Conservation (phyloP, 2,329 filamentous ascomycete species). For the Teratosphaeria zuluensis region DNA sequence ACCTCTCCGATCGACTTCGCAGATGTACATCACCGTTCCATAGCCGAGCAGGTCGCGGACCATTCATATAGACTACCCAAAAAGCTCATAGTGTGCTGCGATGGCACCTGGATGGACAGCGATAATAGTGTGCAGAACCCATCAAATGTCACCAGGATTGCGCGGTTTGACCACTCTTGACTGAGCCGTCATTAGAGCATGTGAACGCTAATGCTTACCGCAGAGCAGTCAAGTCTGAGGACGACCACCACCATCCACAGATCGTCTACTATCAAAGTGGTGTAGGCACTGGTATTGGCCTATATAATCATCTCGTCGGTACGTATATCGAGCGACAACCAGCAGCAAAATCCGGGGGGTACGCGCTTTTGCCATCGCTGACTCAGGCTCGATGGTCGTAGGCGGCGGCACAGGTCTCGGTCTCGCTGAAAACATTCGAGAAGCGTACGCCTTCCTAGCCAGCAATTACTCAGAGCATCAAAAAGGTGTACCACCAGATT, state of each 20-base stretch:
- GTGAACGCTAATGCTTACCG: neutral
- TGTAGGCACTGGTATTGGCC: slow-evolving; percentile 25
- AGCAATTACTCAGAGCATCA: slow-evolving; percentile 43
- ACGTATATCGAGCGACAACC: neutral
- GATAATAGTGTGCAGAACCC: slow-evolving; percentile 26
- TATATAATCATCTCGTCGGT: slow-evolving; percentile 21
- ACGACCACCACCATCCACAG: slow-evolving; percentile 26
- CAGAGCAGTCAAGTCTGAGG: slow-evolving; percentile 24
- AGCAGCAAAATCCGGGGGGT: neutral
- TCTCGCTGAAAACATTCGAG: slow-evolving; percentile 42
- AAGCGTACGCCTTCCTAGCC: slow-evolving; percentile 54
- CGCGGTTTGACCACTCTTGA: slow-evolving; percentile 1
- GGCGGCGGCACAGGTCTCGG: slow-evolving; percentile 27
- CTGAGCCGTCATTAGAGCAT: neutral
- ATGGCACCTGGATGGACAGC: slow-evolving; percentile 27
- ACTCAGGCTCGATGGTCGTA: neutral
- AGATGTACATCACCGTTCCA: neutral
- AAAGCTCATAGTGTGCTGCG: slow-evolving; percentile 18
- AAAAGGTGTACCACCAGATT: slow-evolving; percentile 24
- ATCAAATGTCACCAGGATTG: slow-evolving; percentile 28
- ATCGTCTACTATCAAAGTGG: slow-evolving; percentile 32
- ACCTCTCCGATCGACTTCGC: neutral
- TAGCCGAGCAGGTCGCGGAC: neutral
- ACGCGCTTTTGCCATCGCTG: neutral
- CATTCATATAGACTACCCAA: slow-evolving; percentile 8